These are phyloP conservation scores for Acer campestre DNA, from an alignment of 345 rosid species.

Conservation along the genomic window DNA sequence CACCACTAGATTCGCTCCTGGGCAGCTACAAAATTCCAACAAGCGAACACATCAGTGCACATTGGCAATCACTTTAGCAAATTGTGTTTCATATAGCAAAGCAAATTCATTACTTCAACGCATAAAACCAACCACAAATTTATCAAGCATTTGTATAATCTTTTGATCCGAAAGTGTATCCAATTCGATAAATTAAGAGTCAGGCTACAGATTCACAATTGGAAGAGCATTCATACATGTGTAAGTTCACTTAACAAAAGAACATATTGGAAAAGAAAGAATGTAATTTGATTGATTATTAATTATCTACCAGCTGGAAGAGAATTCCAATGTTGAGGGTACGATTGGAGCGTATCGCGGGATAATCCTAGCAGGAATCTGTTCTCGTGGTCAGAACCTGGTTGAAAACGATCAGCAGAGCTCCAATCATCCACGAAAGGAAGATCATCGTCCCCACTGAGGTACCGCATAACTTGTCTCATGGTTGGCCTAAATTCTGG, in stretches of 20 bases:
- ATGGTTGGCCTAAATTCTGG: constrained; percentile 52
- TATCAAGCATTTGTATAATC: too few species aligned
- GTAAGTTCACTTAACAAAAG: background rate
- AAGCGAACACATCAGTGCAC: too few species aligned
- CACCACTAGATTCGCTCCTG: too few species aligned
- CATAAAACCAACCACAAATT: too few species aligned
- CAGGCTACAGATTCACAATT: background rate
- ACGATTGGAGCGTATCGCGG: constrained; percentile 16
- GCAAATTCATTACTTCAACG: too few species aligned
- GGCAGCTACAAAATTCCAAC: too few species aligned
- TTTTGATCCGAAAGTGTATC: background rate
- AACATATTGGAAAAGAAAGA: background rate
- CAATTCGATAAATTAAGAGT: too few species aligned
- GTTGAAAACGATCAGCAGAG: constrained; percentile 15
- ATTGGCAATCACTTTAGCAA: too few species aligned
- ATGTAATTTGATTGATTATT: background rate
- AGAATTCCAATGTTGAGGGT: constrained; percentile 32
- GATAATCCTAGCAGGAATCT: constrained; percentile 25
- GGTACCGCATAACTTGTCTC: constrained; percentile 54
- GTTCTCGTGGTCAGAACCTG: constrained; percentile 5
- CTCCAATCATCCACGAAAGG: constrained; percentile 31
- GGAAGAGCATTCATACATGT: background rate
- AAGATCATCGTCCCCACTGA: constrained; percentile 51
- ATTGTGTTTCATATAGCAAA: too few species aligned
- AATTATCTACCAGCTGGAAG: constrained; percentile 47